phyloP scores from a whole-genome alignment of 495 filamentous ascomycete species.

The Neurospora sp. region DNA sequence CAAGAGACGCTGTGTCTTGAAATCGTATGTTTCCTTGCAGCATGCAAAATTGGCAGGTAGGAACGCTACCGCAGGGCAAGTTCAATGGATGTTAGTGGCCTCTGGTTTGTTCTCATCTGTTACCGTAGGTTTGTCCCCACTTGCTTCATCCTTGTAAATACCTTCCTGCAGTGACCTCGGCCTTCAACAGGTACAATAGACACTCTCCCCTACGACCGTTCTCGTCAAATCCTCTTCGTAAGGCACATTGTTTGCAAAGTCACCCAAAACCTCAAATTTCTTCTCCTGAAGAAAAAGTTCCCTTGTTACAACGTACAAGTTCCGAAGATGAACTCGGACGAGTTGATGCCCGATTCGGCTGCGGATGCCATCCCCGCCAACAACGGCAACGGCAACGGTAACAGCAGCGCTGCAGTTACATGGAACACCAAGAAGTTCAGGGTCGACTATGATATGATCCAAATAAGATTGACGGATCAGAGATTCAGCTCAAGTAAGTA shows the following conservation, averaged over 20 bases:
- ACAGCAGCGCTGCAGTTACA: background rate
- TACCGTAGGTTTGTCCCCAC: background rate
- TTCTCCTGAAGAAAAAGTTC: background rate
- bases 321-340: slow-evolving; percentile 16
- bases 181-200: background rate
- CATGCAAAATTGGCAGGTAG: background rate
- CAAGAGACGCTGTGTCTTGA: background rate
- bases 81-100: background rate
- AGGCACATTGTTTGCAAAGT: background rate
- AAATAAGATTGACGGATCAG: slow-evolving; percentile 25
- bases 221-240: background rate
- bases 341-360: slow-evolving; percentile 16
- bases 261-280: background rate
- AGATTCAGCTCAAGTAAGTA: slow-evolving; percentile 32
- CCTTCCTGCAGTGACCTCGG: background rate
- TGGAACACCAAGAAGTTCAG: slow-evolving; percentile 27
- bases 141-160: background rate
- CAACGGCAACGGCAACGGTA: background rate
- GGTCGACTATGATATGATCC: slow-evolving; percentile 44
- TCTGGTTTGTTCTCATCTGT: background rate
- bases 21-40: background rate
- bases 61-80: background rate
- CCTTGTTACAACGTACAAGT: background rate
- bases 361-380: background rate
- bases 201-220: background rate